Conservation (phyloP, 345 rosid species). For the Odontarrhena argentea region DNA sequence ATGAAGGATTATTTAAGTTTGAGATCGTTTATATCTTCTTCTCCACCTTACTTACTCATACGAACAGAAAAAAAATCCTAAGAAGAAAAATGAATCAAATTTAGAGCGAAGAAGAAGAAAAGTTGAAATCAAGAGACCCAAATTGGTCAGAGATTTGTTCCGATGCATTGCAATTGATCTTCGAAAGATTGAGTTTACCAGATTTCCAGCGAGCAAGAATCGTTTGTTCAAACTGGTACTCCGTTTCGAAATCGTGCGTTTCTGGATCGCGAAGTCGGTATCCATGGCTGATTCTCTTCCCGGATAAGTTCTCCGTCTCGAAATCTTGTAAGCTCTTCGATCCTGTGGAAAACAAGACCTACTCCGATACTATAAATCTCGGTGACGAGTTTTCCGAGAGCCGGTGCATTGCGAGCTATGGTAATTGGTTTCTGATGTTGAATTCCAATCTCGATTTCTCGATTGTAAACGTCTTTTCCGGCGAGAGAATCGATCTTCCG, state of each 20-base stretch:
- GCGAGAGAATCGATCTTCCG: background rate
- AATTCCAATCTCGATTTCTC: background rate
- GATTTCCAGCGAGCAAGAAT: background rate
- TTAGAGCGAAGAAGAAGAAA: background rate
- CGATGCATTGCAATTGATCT: background rate
- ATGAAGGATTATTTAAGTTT: too few relatives aligned
- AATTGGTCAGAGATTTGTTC: background rate
- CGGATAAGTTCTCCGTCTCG: background rate
- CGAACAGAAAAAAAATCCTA: too few relatives aligned
- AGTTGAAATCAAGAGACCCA: background rate
- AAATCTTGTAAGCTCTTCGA: background rate
- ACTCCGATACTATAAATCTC: background rate
- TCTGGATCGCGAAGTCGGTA: background rate
- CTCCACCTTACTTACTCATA: too few relatives aligned
- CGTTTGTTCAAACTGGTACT: background rate
- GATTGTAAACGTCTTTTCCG: background rate
- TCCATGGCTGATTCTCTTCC: conserved; percentile 5
- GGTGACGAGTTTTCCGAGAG: background rate
- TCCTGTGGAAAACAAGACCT: background rate
- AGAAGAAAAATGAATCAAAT: too few relatives aligned
- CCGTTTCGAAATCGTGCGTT: background rate
- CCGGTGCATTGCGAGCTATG: background rate
- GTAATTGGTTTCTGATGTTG: background rate
- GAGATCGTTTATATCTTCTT: too few relatives aligned
- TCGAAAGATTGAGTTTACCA: background rate